Evolutionary conservation across 2,329 filamentous ascomycete genomes (phyloP).

Genomic region (Sporothrix mexicana): DNA sequence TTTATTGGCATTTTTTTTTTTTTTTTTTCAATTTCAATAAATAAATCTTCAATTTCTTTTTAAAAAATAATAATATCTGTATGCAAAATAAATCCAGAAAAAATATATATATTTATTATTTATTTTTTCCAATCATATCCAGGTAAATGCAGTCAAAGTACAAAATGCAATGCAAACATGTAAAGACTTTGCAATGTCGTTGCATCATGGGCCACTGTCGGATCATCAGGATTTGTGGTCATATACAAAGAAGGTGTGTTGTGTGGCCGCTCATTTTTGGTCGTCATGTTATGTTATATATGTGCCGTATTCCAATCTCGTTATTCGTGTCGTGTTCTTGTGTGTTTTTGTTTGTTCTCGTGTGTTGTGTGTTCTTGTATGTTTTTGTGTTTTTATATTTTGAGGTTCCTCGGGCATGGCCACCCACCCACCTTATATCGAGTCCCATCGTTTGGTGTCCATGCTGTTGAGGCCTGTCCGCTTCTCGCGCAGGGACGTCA

Average conservation of each 20-base stretch:
- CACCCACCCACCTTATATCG: slow-evolving; percentile 23
- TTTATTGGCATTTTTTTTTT: too few species aligned
- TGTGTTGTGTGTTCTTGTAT: neutral
- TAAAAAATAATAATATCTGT: too few species aligned
- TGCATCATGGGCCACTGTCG: slow-evolving; percentile 17
- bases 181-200: neutral
- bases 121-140: neutral
- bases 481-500: slow-evolving; percentile 61
- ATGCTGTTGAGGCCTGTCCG: slow-evolving; percentile 52
- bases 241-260: neutral
- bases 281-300: neutral
- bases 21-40: too few species aligned
- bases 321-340: slow-evolving; percentile 1
- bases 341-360: neutral
- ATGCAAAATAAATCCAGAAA: neutral
- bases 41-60: too few species aligned
- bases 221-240: neutral
- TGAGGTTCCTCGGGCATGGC: neutral
- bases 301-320: slow-evolving; percentile 12
- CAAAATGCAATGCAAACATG: neutral
- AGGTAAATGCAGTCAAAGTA: neutral
- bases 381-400: neutral
- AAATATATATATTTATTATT: neutral
- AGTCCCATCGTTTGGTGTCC: slow-evolving; percentile 36
- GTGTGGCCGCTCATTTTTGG: neutral